Conservation (phyloP, 129 eudicot genomes). For the Arctium lappa region DNA sequence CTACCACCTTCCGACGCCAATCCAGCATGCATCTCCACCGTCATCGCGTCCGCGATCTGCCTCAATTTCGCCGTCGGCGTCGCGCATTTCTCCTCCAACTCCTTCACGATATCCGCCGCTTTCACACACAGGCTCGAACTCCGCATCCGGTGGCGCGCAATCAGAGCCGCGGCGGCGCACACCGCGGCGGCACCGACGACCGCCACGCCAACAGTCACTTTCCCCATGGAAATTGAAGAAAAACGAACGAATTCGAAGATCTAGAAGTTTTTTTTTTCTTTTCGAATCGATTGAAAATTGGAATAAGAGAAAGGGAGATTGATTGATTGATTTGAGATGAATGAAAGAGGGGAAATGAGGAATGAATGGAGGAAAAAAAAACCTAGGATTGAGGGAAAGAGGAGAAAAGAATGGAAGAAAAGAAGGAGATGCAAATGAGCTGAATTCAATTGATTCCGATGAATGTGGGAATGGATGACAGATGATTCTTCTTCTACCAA, state of each 20-base stretch:
- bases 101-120: constrained; percentile 48
- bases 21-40: constrained; percentile 89
- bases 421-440: constrained; percentile 7
- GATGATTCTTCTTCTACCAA: constrained; percentile 8
- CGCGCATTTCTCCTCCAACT: constrained; percentile 69
- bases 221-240: constrained; percentile 38
- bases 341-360: neutral
- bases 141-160: constrained; percentile 49
- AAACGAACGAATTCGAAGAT: neutral
- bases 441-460: constrained; percentile 12
- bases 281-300: neutral
- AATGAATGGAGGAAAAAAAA: neutral
- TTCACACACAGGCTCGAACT: constrained; percentile 40
- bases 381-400: neutral
- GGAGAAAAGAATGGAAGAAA: neutral
- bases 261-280: neutral
- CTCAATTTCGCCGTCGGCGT: constrained; percentile 46
- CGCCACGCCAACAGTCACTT: constrained; percentile 57
- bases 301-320: neutral
- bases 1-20: constrained; percentile 84
- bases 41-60: constrained; percentile 82
- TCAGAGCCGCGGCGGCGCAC: constrained; percentile 58
- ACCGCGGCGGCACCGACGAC: constrained; percentile 62
- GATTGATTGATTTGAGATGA: neutral
- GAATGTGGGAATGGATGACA: constrained; percentile 6